Percentiles rank a stretch among this genome's conserved stretches.
phyloP scores from a whole-genome alignment of 129 eudicot species.

The Rutidosis leptorrhynchoides region DNA sequence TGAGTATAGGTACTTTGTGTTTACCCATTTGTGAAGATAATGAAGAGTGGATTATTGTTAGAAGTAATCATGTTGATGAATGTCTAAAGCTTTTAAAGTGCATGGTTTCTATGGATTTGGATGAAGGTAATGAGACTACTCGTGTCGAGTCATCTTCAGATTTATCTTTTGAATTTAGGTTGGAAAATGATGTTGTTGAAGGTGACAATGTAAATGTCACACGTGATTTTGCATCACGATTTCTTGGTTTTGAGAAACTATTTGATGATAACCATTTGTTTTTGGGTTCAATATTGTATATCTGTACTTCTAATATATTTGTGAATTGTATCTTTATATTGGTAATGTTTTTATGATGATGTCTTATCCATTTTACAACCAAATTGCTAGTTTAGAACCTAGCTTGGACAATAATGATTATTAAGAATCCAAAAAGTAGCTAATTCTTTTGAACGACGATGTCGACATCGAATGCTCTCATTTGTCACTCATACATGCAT shows the following conservation, averaged over 20 bases:
- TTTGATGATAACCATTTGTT: conserved; percentile 17
- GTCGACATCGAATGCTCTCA: too few species aligned
- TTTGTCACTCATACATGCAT: too few species aligned
- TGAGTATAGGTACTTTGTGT: conserved; percentile 22
- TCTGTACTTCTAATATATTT: not conserved
- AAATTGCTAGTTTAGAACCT: too few species aligned
- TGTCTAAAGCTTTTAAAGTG: conserved; percentile 1
- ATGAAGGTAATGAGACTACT: not conserved
- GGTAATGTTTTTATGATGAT: not conserved
- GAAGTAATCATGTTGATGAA: conserved; percentile 38
- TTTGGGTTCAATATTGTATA: not conserved
- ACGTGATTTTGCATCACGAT: conserved; percentile 21
- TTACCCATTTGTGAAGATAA: conserved; percentile 49
- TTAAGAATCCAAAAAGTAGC: too few species aligned
- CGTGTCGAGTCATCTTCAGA: not conserved
- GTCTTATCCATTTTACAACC: too few species aligned
- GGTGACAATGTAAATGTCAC: conserved; percentile 18
- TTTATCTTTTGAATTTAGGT: not conserved
- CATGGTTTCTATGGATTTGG: not conserved
- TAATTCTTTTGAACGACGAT: too few species aligned
- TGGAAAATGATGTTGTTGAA: conserved; percentile 21
- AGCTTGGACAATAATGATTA: too few species aligned
- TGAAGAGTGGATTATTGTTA: conserved; percentile 60
- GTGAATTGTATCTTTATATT: not conserved
- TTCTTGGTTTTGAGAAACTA: conserved; percentile 22